These are phyloP conservation scores for Hygrocybe punicea DNA, from an alignment of 768 basidiomycete species.

Conservation along the genomic window DNA sequence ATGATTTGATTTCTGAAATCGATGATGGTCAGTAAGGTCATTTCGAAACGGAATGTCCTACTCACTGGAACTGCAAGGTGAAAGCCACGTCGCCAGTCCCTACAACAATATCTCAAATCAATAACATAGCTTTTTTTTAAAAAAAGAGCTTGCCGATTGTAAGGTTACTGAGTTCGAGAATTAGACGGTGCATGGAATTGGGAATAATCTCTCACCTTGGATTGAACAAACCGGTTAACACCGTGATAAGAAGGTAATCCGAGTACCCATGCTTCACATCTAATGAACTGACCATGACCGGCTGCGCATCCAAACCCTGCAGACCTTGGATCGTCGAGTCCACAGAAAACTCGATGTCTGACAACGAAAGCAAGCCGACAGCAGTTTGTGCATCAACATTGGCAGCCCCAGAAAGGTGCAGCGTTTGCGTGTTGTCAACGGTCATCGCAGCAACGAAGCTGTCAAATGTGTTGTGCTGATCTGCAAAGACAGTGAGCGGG, in stretches of 20 bases:
- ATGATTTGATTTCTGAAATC: slow-evolving; percentile 46
- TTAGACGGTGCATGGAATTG: not conserved
- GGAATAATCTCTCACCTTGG: slow-evolving; percentile 45
- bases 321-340: slow-evolving; percentile 57
- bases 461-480: slow-evolving; percentile 52
- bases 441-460: slow-evolving; percentile 62
- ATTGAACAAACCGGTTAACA: slow-evolving; percentile 57
- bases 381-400: slow-evolving; percentile 61
- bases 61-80: slow-evolving; percentile 52
- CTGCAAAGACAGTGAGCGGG: slow-evolving; percentile 54
- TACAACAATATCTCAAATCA: slow-evolving; percentile 29
- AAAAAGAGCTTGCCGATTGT: slow-evolving; percentile 37
- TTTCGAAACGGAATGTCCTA: not conserved
- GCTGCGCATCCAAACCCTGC: slow-evolving; percentile 59
- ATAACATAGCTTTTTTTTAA: no score
- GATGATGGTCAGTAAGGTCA: not conserved
- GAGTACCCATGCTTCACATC: slow-evolving; percentile 68
- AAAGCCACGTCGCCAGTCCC: slow-evolving; percentile 66
- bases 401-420: slow-evolving; percentile 53
- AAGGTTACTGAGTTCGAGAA: slow-evolving; percentile 32
- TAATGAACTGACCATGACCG: slow-evolving; percentile 52
- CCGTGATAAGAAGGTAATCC: slow-evolving; percentile 66
- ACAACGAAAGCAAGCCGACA: slow-evolving; percentile 58
- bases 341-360: slow-evolving; percentile 57
- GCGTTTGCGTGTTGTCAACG: slow-evolving; percentile 40